These are phyloP conservation scores for Colletotrichum lentis DNA, from an alignment of 2,329 filamentous ascomycete species.

Conservation along the genomic window DNA sequence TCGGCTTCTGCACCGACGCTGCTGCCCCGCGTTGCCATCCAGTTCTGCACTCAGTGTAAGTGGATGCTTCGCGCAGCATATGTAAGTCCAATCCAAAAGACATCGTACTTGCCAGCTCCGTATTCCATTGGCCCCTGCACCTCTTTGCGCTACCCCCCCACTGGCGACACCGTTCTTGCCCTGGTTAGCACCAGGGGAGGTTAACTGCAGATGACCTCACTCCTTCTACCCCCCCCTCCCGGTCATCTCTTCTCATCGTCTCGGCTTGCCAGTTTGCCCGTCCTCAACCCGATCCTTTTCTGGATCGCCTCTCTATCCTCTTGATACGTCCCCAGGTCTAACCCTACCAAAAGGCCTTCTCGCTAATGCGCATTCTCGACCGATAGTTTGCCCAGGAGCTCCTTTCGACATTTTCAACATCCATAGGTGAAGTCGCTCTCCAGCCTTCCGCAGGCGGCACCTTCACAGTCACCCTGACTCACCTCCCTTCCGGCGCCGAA, in stretches of 20 bases:
- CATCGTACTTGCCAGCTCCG: background rate
- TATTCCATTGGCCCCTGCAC: background rate
- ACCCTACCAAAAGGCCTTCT: background rate
- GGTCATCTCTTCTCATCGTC: constrained; percentile 19
- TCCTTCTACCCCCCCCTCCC: background rate
- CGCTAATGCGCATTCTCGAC: constrained; percentile 22
- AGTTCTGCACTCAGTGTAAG: constrained; percentile 92
- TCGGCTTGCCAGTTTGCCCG: background rate
- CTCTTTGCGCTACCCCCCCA: background rate
- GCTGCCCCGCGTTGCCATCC: constrained; percentile 82
- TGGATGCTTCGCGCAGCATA: constrained; percentile 91
- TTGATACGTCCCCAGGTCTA: background rate
- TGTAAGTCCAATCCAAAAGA: constrained; percentile 59
- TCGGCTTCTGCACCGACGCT: background rate
- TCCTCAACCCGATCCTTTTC: background rate
- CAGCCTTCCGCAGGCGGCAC: constrained; percentile 85
- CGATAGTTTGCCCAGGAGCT: constrained; percentile 92
- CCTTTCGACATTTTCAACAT: constrained; percentile 86
- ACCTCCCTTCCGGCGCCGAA: constrained; percentile 36
- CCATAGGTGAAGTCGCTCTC: constrained; percentile 86
- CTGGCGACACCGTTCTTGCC: background rate
- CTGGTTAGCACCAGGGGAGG: too few relatives aligned
- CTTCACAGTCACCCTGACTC: constrained; percentile 76
- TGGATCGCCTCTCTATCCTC: background rate
- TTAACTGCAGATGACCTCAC: constrained; percentile 25